Evolutionary conservation across 163 green algal species (phyloP).

Genomic region (Volvox carteri): DNA sequence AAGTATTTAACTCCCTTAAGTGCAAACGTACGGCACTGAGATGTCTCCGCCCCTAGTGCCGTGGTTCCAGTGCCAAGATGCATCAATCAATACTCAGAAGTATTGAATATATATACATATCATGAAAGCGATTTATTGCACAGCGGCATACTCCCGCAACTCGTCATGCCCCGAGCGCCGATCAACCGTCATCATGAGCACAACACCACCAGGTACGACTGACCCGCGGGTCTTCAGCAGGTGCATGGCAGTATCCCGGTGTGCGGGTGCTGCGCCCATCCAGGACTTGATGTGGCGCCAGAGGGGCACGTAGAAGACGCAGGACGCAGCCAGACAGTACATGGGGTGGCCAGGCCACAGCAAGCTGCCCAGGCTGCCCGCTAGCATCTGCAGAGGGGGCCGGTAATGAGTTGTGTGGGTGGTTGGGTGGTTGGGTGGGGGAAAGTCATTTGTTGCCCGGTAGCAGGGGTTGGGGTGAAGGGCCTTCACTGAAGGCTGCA

Average conservation of each 20-base stretch:
- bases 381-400: slow-evolving; percentile 26
- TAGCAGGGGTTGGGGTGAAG: background rate
- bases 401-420: background rate
- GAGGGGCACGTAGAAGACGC: slow-evolving; percentile 58
- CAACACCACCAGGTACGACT: too few relatives aligned
- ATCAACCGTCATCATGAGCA: too few relatives aligned
- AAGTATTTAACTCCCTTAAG: too few relatives aligned
- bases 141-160: too few relatives aligned
- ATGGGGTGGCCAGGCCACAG: slow-evolving; percentile 59
- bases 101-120: too few relatives aligned
- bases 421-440: background rate
- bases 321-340: slow-evolving; percentile 59
- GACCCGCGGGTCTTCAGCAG: slow-evolving; percentile 32
- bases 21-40: too few relatives aligned
- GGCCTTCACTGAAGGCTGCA: too few relatives aligned
- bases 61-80: too few relatives aligned
- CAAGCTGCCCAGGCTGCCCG: background rate
- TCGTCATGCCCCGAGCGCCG: too few relatives aligned
- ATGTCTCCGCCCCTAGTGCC: too few relatives aligned
- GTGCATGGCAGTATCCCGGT: slow-evolving; percentile 3
- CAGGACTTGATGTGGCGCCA: slow-evolving; percentile 64
- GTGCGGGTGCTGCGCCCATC: slow-evolving; percentile 60
- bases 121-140: too few relatives aligned
- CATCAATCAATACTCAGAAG: too few relatives aligned
- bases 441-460: background rate